Evolutionary conservation across 2,329 filamentous ascomycete genomes (phyloP).

Genomic region (Canariomyces notabilis): DNA sequence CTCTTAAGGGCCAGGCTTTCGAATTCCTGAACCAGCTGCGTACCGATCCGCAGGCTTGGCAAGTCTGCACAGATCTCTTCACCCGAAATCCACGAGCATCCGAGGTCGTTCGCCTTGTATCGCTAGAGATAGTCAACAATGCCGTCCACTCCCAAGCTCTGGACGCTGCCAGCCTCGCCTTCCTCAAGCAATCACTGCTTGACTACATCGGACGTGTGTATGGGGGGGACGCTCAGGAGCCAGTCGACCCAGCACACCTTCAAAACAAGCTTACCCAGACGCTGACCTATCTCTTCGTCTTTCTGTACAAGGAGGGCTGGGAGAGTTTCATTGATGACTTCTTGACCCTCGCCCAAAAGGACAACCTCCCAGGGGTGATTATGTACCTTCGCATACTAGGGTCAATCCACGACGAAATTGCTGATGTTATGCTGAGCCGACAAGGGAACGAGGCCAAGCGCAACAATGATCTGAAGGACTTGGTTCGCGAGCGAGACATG

Average conservation of each 20-base stretch:
- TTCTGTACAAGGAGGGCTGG: constrained; percentile 82
- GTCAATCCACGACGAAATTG: constrained; percentile 95
- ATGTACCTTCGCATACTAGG: constrained; percentile 85
- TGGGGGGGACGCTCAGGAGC: constrained; percentile 49
- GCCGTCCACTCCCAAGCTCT: constrained; percentile 76
- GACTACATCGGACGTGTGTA: constrained; percentile 77
- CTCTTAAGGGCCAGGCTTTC: constrained; percentile 75
- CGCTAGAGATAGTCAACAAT: constrained; percentile 89
- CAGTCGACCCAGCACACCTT: constrained; percentile 67
- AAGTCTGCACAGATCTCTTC: constrained; percentile 82
- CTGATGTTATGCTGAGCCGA: constrained; percentile 79
- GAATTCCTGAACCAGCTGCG: constrained; percentile 75
- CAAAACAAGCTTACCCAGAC: constrained; percentile 98
- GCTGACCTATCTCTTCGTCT: constrained; percentile 86
- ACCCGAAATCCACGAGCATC: constrained; percentile 68
- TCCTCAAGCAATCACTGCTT: constrained; percentile 76
- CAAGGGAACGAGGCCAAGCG: constrained; percentile 74
- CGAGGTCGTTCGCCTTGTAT: constrained; percentile 83
- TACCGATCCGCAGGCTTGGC: constrained; percentile 80
- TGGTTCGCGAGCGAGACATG: constrained; percentile 81
- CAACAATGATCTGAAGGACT: constrained; percentile 85
- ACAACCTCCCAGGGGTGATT: constrained; percentile 71
- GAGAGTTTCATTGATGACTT: constrained; percentile 88
- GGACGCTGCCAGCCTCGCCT: constrained; percentile 64
- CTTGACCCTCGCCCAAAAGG: constrained; percentile 58